phyloP scores from a whole-genome alignment of 225 moss, liverwort and hornwort species.

The Polytrichum formosum region DNA sequence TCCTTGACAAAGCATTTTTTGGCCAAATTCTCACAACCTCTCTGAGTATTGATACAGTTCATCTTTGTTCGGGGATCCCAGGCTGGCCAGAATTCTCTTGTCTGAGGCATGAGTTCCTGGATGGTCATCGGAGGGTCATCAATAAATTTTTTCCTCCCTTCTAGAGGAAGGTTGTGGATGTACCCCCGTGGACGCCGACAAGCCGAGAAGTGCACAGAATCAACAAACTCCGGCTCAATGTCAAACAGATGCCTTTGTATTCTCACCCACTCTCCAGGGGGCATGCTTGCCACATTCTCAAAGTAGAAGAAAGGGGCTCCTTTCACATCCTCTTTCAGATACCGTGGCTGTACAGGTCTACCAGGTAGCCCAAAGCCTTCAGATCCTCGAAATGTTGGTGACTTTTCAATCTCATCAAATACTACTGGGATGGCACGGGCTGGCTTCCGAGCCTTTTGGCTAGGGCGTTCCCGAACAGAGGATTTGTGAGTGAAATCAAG shows the following conservation, averaged over 20 bases:
- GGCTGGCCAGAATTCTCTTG: constrained; percentile 45
- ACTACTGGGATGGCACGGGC: too few relatives aligned
- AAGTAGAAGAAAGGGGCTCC: constrained; percentile 78
- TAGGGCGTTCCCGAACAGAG: too few relatives aligned
- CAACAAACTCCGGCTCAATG: constrained; percentile 66
- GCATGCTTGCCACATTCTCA: constrained; percentile 76
- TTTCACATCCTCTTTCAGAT: constrained; percentile 39
- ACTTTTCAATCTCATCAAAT: too few relatives aligned
- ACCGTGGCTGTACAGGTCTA: constrained; percentile 21
- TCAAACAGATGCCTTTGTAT: constrained; percentile 62
- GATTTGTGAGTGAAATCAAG: neutral
- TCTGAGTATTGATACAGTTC: constrained; percentile 59
- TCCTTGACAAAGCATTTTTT: constrained; percentile 22
- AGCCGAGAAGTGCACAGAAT: constrained; percentile 61
- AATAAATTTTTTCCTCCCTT: constrained; percentile 54
- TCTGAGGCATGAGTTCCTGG: constrained; percentile 54
- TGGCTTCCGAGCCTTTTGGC: too few relatives aligned
- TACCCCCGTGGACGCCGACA: constrained; percentile 79
- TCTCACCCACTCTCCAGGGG: constrained; percentile 56
- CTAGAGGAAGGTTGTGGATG: constrained; percentile 70
- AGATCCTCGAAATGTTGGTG: constrained; percentile 1
- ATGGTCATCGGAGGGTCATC: constrained; percentile 67
- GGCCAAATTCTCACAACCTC: constrained; percentile 35
- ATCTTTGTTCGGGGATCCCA: constrained; percentile 68
- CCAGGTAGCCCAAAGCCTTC: constrained; percentile 73